These are phyloP conservation scores for Tulasnella sp. DNA, from an alignment of 768 basidiomycete species.

Conservation along the genomic window DNA sequence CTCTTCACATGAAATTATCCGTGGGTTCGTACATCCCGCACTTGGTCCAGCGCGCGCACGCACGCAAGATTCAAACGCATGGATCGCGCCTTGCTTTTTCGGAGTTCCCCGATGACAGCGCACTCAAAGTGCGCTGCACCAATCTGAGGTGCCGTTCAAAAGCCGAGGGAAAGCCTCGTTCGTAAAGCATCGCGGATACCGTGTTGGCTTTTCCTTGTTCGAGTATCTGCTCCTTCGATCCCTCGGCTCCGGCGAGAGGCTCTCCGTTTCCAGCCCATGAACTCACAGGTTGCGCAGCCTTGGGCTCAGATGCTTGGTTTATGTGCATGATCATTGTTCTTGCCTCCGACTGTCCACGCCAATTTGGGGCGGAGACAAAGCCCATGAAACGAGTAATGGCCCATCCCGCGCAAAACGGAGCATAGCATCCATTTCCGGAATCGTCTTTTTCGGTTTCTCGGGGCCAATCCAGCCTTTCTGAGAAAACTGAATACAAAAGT, in stretches of 20 bases:
- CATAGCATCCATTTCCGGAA: not conserved
- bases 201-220: not conserved
- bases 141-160: not conserved
- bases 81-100: not conserved
- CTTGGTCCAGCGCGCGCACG: not conserved
- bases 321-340: not conserved
- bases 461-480: not conserved
- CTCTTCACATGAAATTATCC: slow-evolving; percentile 8
- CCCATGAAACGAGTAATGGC: not conserved
- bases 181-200: not conserved
- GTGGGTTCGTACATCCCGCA: not conserved
- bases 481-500: not conserved
- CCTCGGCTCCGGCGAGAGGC: not conserved
- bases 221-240: not conserved
- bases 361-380: not conserved
- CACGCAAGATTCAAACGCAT: not conserved
- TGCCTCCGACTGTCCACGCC: not conserved
- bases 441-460: not conserved
- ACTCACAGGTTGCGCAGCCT: not conserved
- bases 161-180: not conserved
- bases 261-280: not conserved
- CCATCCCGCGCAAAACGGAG: not conserved
- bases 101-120: not conserved
- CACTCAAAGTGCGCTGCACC: not conserved
- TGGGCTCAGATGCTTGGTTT: not conserved